Percentiles rank a stretch among this genome's conserved stretches.
phyloP scores from a whole-genome alignment of 2,329 filamentous ascomycete species.

The Epichloe bromicola region DNA sequence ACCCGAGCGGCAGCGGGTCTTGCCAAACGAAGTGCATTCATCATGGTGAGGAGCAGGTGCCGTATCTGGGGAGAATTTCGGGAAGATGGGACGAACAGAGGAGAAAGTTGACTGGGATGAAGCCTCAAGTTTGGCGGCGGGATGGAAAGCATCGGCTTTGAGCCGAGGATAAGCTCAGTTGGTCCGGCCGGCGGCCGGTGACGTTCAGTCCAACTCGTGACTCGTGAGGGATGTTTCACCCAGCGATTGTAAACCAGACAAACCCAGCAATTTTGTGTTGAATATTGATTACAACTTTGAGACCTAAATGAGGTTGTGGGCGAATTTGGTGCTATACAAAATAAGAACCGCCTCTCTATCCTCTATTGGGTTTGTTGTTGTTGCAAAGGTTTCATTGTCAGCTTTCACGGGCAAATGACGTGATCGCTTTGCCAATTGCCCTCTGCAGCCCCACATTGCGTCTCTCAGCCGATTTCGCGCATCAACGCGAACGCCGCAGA shows the following conservation, averaged over 20 bases:
- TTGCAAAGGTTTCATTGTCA: not conserved
- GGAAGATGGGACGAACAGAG: not conserved
- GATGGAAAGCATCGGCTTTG: conserved; percentile 19
- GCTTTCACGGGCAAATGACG: conserved; percentile 7
- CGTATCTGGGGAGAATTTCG: not conserved
- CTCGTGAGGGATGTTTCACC: no score
- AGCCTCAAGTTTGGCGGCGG: not conserved
- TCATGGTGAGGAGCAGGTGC: conserved; percentile 13
- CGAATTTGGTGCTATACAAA: no score
- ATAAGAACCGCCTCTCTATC: no score
- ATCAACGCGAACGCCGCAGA: not conserved
- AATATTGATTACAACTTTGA: no score
- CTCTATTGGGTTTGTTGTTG: no score
- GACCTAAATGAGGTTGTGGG: no score
- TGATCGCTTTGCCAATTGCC: conserved; percentile 6
- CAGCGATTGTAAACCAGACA: no score
- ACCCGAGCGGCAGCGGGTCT: conserved; percentile 38
- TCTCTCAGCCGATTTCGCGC: conserved; percentile 6
- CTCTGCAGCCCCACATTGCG: conserved; percentile 3
- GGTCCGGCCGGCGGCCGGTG: no score
- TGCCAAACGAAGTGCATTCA: conserved; percentile 44
- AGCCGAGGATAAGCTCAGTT: conserved; percentile 7
- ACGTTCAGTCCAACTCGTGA: no score
- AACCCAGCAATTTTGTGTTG: no score
- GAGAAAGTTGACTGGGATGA: not conserved